Base-by-base conservation (phyloP, 345 rosid species). In the Citrus sp. region DNA sequence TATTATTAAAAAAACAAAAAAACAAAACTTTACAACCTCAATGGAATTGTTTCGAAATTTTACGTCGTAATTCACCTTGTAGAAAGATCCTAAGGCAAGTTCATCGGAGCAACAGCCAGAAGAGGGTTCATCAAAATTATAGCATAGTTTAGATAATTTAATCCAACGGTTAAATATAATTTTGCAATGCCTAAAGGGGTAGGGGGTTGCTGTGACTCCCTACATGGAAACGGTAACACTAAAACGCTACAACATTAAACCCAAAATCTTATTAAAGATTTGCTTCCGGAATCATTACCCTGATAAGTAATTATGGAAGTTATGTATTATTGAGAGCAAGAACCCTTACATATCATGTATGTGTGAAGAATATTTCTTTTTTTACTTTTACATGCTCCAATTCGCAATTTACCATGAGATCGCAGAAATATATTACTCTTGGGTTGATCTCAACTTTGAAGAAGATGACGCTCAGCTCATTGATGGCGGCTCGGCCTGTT, bases 391-490 rank as follows among this genome's bases (percentile, higher is more conserved):
- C 46, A 21, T 64, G 32, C n/a, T 34, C 6, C 18, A 21, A 4
- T 71, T 32, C 4, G 4, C 28, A 1, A 56, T 12, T 21, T 13
- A 6, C 64, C 5, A 35, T 30, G 79, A 34, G 54, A 30, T 54
- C 34, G 55, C 55, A 51, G 79, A 24, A 4, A 58, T 12, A 38
- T 22, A 46, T 27, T 30, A 40, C 21, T 40, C n/a, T 13, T 25
- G 13, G 67, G 21, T 84, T 25, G 56, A 73, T 63, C 40, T 35
- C 14, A 62, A 30, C 60, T 66, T 34, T 38, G 63, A 38, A 77
- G 9, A 24, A 71, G 34, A 85, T 85, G 88, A 82, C 76, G 77
- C 77, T 80, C 66, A 80, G 67, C 30, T 68, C 80, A 18, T 28
- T 77, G 66, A 46, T 79, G 7, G 76, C 83, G 2, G 70, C 85